Evolutionary conservation across 805 yeast genomes (phyloP).

Genomic region (Starmerella vaccinii): DNA sequence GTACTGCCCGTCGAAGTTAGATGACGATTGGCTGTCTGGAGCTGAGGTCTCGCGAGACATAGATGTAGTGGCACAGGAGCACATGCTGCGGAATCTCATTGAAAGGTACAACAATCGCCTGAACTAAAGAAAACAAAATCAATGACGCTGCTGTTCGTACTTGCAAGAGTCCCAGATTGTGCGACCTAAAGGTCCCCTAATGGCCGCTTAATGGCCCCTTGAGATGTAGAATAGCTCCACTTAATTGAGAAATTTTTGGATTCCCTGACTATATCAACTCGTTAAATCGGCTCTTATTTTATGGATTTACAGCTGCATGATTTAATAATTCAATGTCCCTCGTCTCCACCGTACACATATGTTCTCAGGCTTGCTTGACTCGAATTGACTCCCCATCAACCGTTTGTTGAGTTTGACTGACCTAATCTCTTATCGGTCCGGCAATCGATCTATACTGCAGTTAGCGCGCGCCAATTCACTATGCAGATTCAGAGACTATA

Average conservation of each 20-base stretch:
- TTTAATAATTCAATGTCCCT: no score
- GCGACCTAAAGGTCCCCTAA: no score
- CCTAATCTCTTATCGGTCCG: not conserved
- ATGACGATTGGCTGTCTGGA: slow-evolving; percentile 82
- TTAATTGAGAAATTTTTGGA: no score
- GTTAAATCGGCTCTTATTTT: no score
- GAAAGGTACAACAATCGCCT: slow-evolving; percentile 47
- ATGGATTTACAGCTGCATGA: no score
- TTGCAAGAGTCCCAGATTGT: no score
- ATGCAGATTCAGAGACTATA: slow-evolving; percentile 20
- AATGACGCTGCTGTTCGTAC: no score
- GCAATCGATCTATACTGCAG: not conserved
- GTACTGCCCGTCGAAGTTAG: slow-evolving; percentile 55
- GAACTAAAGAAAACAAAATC: no score
- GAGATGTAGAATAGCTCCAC: no score
- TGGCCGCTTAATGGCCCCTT: no score
- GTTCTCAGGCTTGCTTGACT: not conserved
- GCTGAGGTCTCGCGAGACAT: slow-evolving; percentile 65
- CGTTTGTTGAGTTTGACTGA: not conserved
- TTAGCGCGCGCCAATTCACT: not conserved
- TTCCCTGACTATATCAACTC: no score
- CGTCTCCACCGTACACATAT: no score
- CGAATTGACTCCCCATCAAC: not conserved
- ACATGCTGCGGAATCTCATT: slow-evolving; percentile 65
- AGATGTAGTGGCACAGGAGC: slow-evolving; percentile 75